Evolutionary conservation across 169 alveolate species (phyloP).

Genomic region (Cryptosporidium ubiquitum): DNA sequence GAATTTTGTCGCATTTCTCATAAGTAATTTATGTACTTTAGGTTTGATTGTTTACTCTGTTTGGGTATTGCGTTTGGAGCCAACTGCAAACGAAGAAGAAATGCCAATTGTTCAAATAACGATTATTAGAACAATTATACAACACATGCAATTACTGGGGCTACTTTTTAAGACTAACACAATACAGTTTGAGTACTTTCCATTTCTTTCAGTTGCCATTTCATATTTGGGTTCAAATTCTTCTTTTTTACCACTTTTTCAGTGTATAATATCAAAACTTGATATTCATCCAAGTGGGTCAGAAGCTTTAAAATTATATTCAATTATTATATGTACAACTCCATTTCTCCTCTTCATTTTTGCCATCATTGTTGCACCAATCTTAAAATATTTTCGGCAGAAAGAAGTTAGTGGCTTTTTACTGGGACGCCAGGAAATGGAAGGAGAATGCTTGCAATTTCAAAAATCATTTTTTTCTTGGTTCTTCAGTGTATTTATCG

Average conservation of each 20-base stretch:
- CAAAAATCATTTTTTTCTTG: slow-evolving; percentile 57
- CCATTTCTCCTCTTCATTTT: slow-evolving; percentile 23
- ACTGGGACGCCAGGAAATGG: slow-evolving; percentile 67
- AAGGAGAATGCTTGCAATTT: slow-evolving; percentile 67
- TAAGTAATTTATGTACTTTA: slow-evolving; percentile 4
- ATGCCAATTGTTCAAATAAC: slow-evolving; percentile 60
- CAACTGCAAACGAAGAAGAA: slow-evolving; percentile 75
- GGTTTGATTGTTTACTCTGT: slow-evolving; percentile 44
- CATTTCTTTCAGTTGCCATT: slow-evolving; percentile 20
- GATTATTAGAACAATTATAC: slow-evolving; percentile 14
- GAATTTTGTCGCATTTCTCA: background rate
- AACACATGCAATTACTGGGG: slow-evolving; percentile 48
- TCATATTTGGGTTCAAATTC: slow-evolving; percentile 10
- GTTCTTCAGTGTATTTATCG: slow-evolving; percentile 59
- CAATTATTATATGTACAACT: background rate
- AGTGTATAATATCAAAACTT: slow-evolving; percentile 7
- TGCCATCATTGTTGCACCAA: slow-evolving; percentile 51
- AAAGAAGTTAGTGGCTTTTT: slow-evolving; percentile 36
- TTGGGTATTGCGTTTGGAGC: slow-evolving; percentile 71
- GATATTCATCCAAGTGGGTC: background rate
- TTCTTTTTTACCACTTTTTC: slow-evolving; percentile 22
- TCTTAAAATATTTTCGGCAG: slow-evolving; percentile 35
- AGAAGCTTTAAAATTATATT: slow-evolving; percentile 24
- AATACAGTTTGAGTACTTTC: slow-evolving; percentile 19
- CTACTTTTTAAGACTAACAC: slow-evolving; percentile 11